Evolutionary conservation across 305 asterid species (phyloP).

Genomic region (Fraxinus baroniana): DNA sequence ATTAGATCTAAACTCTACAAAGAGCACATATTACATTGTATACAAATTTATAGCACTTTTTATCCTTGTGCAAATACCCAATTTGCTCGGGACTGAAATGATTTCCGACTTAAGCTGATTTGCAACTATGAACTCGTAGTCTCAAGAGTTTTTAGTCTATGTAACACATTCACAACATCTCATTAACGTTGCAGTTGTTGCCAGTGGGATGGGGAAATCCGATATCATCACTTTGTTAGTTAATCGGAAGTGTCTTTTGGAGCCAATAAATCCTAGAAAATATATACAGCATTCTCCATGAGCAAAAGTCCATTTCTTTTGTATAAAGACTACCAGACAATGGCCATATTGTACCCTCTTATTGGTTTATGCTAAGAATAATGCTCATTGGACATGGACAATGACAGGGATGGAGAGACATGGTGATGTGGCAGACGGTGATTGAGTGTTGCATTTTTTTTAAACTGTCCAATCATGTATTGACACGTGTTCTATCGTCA

Average conservation of each 20-base stretch:
- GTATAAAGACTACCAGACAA: not conserved
- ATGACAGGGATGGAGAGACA: no score
- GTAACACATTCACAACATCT: not conserved
- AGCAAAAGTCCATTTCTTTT: not conserved
- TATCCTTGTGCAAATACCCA: not conserved
- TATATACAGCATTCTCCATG: not conserved
- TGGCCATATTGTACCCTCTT: not conserved
- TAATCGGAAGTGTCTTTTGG: not conserved
- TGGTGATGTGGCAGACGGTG: no score
- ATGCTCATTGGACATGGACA: no score
- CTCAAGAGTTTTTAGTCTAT: not conserved
- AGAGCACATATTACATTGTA: not conserved
- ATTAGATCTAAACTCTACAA: not conserved
- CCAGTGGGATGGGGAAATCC: not conserved
- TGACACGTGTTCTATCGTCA: no score
- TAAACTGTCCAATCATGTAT: no score
- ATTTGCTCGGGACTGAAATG: not conserved
- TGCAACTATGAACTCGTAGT: not conserved
- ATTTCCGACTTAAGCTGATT: no score
- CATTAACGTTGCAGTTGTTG: not conserved
- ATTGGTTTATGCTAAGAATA: not conserved
- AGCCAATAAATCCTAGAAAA: not conserved
- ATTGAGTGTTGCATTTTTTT: no score
- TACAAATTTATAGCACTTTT: not conserved
- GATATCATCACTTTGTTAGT: not conserved